phyloP scores from a whole-genome alignment of 1,284 basidiomycete genomes.

The Microstroma glucosiphilum region DNA sequence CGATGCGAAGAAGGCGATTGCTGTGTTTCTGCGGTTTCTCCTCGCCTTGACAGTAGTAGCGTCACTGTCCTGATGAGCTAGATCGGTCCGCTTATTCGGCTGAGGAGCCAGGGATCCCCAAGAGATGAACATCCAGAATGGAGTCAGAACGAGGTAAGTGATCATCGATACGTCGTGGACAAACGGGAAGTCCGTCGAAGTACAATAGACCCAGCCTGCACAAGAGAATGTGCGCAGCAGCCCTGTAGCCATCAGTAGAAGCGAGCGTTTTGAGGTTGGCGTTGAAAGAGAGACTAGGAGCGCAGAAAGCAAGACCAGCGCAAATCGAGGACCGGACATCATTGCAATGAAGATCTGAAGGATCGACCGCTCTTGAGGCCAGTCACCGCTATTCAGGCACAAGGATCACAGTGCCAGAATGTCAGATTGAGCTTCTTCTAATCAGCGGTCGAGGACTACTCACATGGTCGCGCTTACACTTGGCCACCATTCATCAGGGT shows the following conservation, averaged over 20 bases:
- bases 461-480: conserved; percentile 73
- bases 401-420: neutral
- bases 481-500: conserved; percentile 85
- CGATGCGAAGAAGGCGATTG: conserved; percentile 36
- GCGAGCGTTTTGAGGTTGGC: conserved; percentile 19
- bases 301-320: conserved; percentile 66
- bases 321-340: conserved; percentile 65
- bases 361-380: conserved; percentile 78
- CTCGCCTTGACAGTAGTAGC: conserved; percentile 24
- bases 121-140: conserved; percentile 64
- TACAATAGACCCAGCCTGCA: conserved; percentile 89
- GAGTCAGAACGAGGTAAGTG: conserved; percentile 52
- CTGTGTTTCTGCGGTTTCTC: conserved; percentile 26
- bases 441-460: neutral
- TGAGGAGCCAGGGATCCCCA: conserved; percentile 30
- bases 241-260: conserved; percentile 60
- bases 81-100: conserved; percentile 7
- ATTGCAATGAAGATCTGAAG: conserved; percentile 88
- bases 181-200: conserved; percentile 70
- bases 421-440: neutral
- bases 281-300: conserved; percentile 34
- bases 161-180: conserved; percentile 86
- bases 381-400: conserved; percentile 72
- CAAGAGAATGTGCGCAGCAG: conserved; percentile 73
- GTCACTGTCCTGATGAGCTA: neutral